These are phyloP conservation scores for Sporothrix variecibatus DNA, from an alignment of 2,329 filamentous ascomycete species.

Conservation along the genomic window DNA sequence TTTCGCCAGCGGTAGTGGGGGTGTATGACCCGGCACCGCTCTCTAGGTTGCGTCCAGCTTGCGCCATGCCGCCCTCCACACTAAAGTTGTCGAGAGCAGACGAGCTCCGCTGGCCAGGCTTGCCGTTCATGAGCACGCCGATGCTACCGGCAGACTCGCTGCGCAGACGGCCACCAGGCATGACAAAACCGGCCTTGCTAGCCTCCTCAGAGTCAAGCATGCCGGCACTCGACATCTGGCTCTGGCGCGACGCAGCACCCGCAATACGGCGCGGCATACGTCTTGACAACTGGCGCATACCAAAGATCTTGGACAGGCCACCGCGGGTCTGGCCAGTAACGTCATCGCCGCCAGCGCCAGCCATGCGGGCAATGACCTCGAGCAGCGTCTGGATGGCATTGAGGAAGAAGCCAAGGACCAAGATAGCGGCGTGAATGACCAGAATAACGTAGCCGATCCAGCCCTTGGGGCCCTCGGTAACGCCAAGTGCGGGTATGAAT, in stretches of 20 bases:
- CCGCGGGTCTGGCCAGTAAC: constrained; percentile 70
- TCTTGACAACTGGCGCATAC: constrained; percentile 82
- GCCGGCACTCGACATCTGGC: constrained; percentile 77
- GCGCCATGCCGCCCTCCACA: constrained; percentile 47
- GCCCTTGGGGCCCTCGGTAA: constrained; percentile 77
- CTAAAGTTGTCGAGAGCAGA: constrained; percentile 57
- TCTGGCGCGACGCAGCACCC: constrained; percentile 66
- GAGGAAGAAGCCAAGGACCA: constrained; percentile 90
- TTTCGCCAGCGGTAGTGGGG: constrained; percentile 71
- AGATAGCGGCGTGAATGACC: constrained; percentile 77
- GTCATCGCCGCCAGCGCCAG: constrained; percentile 79
- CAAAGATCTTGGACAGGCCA: constrained; percentile 86
- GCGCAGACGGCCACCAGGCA: constrained; percentile 56
- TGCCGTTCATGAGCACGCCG: constrained; percentile 48
- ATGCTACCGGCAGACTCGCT: constrained; percentile 64
- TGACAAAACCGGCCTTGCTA: constrained; percentile 61
- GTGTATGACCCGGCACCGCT: constrained; percentile 65
- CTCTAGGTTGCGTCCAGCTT: constrained; percentile 51
- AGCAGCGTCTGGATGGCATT: constrained; percentile 89
- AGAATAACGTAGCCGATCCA: constrained; percentile 96
- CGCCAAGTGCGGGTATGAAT: constrained; percentile 80
- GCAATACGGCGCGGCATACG: constrained; percentile 63
- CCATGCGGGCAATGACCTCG: constrained; percentile 80
- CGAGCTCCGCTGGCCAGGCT: constrained; percentile 52
- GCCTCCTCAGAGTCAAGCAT: constrained; percentile 74